These are phyloP conservation scores for Colletotrichum limetticola DNA, from an alignment of 2,329 filamentous ascomycete genomes.

Conservation along the genomic window DNA sequence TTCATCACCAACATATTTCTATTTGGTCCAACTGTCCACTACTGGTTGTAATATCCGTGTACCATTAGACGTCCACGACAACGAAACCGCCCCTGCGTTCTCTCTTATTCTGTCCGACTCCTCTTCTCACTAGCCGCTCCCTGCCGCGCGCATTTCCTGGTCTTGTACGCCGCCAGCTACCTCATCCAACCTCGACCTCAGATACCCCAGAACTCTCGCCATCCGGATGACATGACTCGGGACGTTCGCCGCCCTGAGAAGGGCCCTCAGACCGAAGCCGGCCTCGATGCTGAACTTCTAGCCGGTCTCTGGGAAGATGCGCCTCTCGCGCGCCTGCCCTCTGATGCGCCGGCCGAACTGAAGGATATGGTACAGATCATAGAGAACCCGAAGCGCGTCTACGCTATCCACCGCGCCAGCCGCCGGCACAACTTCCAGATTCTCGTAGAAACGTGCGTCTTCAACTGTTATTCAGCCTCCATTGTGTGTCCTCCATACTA, in stretches of 20 bases:
- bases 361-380: conserved; percentile 65
- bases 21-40: conserved; percentile 11
- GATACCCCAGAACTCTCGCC: conserved; percentile 26
- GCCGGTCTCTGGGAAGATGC: conserved; percentile 69
- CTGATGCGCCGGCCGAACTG: conserved; percentile 69
- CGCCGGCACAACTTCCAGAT: conserved; percentile 73
- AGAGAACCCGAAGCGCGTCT: conserved; percentile 70
- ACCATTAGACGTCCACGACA: conserved; percentile 1
- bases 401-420: conserved; percentile 68
- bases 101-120: neutral
- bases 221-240: conserved; percentile 60
- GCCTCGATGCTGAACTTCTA: conserved; percentile 59
- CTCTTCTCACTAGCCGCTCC: conserved; percentile 1
- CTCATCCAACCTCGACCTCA: conserved; percentile 21
- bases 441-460: conserved; percentile 72
- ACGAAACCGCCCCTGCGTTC: neutral
- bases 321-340: conserved; percentile 67
- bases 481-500: conserved; percentile 21
- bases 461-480: conserved; percentile 25
- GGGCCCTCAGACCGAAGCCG: conserved; percentile 44
- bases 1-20: conserved; percentile 20
- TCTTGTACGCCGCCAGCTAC: neutral
- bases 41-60: conserved; percentile 23
- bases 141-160: conserved; percentile 10
- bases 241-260: conserved; percentile 51